Evolutionary conservation across 805 yeast species (phyloP).

Genomic region (Barnettozyma sp.): DNA sequence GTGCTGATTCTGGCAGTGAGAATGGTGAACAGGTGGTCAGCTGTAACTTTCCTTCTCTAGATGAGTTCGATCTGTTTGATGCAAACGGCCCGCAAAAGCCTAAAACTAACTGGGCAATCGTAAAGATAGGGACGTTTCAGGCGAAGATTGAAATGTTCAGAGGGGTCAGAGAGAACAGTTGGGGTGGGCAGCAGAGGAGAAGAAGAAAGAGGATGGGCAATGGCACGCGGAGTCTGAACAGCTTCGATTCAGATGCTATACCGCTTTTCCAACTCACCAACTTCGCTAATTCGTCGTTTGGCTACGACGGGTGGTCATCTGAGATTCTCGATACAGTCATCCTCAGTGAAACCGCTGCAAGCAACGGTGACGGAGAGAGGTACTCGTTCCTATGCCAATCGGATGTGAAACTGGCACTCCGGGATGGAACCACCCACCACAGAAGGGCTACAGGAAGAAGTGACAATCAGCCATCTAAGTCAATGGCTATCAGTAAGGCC

Average conservation of each 20-base stretch:
- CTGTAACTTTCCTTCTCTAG: slow-evolving; percentile 6
- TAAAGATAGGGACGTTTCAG: slow-evolving; percentile 42
- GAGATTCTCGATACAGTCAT: slow-evolving; percentile 28
- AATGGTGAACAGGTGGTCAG: background rate
- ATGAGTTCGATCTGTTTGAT: slow-evolving; percentile 4
- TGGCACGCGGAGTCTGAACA: too few species aligned
- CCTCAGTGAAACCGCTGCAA: slow-evolving; percentile 12
- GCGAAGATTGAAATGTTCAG: slow-evolving; percentile 34
- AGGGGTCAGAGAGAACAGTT: too few species aligned
- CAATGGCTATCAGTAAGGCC: slow-evolving; percentile 73
- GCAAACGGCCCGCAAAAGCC: slow-evolving; percentile 17
- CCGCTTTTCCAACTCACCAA: slow-evolving; percentile 31
- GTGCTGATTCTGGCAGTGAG: background rate
- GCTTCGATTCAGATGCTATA: slow-evolving; percentile 12
- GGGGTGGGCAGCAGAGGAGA: slow-evolving; percentile 3
- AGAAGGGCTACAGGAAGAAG: slow-evolving; percentile 70
- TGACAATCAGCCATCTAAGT: slow-evolving; percentile 54
- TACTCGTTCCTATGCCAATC: slow-evolving; percentile 30
- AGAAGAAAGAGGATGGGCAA: too few species aligned
- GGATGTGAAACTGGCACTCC: slow-evolving; percentile 58
- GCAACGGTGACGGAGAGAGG: slow-evolving; percentile 10
- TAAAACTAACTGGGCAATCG: slow-evolving; percentile 41
- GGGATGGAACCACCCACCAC: slow-evolving; percentile 78
- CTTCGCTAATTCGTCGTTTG: slow-evolving; percentile 46
- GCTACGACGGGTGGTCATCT: slow-evolving; percentile 52